These are phyloP conservation scores for Aschersonia sp. DNA, from an alignment of 2,329 filamentous ascomycete genomes.

Conservation along the genomic window DNA sequence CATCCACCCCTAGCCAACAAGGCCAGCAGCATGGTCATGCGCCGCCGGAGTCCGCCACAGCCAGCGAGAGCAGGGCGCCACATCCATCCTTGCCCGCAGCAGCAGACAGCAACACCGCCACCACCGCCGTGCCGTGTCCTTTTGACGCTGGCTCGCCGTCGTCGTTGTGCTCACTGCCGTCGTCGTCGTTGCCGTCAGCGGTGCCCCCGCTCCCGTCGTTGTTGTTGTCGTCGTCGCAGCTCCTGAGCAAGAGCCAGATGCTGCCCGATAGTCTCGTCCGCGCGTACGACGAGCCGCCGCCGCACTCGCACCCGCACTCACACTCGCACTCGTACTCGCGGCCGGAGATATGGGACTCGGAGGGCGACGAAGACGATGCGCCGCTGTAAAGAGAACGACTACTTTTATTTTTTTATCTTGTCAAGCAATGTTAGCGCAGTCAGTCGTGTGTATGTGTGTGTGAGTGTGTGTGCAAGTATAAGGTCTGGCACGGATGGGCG, in stretches of 20 bases:
- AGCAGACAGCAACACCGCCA: slow-evolving; percentile 6
- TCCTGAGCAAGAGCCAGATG: slow-evolving; percentile 36
- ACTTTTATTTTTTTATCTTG: too few species aligned
- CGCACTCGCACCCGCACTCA: slow-evolving; percentile 4
- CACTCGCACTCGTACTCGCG: too few species aligned
- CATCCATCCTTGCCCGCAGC: slow-evolving; percentile 8
- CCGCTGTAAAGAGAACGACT: too few species aligned
- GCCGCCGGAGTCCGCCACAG: too few species aligned
- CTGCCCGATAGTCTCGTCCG: slow-evolving; percentile 30
- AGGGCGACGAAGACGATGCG: slow-evolving; percentile 11
- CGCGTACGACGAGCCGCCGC: slow-evolving; percentile 16
- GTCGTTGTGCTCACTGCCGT: too few species aligned
- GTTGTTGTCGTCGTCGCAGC: slow-evolving; percentile 24
- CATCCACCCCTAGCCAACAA: not conserved
- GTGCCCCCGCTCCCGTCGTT: slow-evolving; percentile 4
- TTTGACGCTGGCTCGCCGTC: slow-evolving; percentile 2
- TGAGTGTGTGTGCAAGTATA: too few species aligned
- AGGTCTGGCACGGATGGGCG: too few species aligned
- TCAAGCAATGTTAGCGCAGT: too few species aligned
- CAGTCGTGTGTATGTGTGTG: too few species aligned
- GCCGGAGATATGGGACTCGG: slow-evolving; percentile 22
- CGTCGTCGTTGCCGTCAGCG: too few species aligned
- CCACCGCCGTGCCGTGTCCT: slow-evolving; percentile 10
- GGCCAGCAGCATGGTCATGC: not conserved
- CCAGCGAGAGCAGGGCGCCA: not conserved